Percentiles rank a stretch among this genome's conserved stretches.
These are phyloP conservation scores for Fusarium sp. DNA, from an alignment of 2,329 filamentous ascomycete species.

Conservation along the genomic window DNA sequence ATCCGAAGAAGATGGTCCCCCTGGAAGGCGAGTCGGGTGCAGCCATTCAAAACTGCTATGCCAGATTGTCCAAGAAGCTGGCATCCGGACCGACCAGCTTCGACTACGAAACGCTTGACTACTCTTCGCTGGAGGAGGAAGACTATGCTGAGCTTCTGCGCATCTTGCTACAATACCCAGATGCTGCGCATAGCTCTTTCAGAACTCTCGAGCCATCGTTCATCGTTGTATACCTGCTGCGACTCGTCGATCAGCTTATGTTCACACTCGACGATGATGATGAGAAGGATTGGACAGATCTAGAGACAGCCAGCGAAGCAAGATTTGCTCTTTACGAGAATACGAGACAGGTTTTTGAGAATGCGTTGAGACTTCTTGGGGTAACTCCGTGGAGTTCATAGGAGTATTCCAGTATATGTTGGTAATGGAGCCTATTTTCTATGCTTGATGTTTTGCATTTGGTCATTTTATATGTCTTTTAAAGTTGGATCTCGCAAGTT, in stretches of 20 bases:
- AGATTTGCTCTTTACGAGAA: slow-evolving; percentile 69
- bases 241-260: slow-evolving; percentile 36
- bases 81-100: background rate
- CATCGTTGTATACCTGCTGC: slow-evolving; percentile 70
- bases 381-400: slow-evolving; percentile 33
- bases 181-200: slow-evolving; percentile 71
- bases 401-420: background rate
- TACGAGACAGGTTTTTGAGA: slow-evolving; percentile 46
- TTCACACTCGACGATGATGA: slow-evolving; percentile 66
- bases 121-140: slow-evolving; percentile 31
- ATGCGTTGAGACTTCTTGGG: slow-evolving; percentile 56
- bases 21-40: slow-evolving; percentile 36
- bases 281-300: slow-evolving; percentile 40
- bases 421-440: background rate
- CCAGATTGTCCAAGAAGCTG: slow-evolving; percentile 28
- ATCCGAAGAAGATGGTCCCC: slow-evolving; percentile 51
- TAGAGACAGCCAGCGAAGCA: slow-evolving; percentile 67
- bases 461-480: background rate
- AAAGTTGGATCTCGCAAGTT: background rate
- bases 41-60: slow-evolving; percentile 44
- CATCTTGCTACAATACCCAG: slow-evolving; percentile 73
- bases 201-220: slow-evolving; percentile 76
- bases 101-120: slow-evolving; percentile 31
- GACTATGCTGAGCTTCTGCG: slow-evolving; percentile 59
- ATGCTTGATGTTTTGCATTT: background rate